Conservation (phyloP, 768 basidiomycete species). For the Pisolithus albus region DNA sequence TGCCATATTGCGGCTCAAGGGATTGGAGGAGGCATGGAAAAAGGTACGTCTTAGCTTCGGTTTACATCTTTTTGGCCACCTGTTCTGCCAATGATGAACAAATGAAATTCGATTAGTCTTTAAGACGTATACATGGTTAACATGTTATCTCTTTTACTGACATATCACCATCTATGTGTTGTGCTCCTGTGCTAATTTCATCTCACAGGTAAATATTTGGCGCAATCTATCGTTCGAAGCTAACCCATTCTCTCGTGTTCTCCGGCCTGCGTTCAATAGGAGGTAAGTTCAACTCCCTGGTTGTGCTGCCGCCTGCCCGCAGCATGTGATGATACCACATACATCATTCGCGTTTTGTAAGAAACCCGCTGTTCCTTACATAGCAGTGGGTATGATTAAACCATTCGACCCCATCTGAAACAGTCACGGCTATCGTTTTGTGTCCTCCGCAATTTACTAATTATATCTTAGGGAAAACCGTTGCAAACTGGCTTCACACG, state of each 20-base stretch:
- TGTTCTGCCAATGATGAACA: conserved; percentile 40
- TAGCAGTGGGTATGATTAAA: conserved; percentile 52
- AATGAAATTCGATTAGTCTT: conserved; percentile 83
- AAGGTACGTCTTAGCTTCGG: conserved; percentile 46
- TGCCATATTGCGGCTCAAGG: conserved; percentile 78
- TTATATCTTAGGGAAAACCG: conserved; percentile 41
- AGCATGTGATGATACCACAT: conserved; percentile 44
- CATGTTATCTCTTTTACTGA: conserved; percentile 14
- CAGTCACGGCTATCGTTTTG: conserved; percentile 7
- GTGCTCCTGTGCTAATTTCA: not conserved
- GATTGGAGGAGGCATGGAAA: conserved; percentile 61
- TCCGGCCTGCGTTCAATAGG: conserved; percentile 21
- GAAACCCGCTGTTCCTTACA: conserved; percentile 58
- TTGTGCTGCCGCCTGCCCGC: not conserved
- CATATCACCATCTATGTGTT: not conserved
- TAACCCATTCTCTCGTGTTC: not conserved
- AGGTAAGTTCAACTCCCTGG: conserved; percentile 29
- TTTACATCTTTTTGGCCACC: conserved; percentile 4
- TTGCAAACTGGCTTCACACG: conserved; percentile 73
- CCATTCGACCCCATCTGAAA: conserved; percentile 70
- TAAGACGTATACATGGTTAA: conserved; percentile 69
- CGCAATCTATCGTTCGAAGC: not conserved
- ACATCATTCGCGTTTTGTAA: conserved; percentile 67
- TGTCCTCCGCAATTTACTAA: not conserved
- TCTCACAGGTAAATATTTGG: conserved; percentile 2